Percentiles rank a stretch among this genome's conserved stretches.
phyloP scores from a whole-genome alignment of 371 early-diverging fungal genomes.

The Apophysomyces elegans region DNA sequence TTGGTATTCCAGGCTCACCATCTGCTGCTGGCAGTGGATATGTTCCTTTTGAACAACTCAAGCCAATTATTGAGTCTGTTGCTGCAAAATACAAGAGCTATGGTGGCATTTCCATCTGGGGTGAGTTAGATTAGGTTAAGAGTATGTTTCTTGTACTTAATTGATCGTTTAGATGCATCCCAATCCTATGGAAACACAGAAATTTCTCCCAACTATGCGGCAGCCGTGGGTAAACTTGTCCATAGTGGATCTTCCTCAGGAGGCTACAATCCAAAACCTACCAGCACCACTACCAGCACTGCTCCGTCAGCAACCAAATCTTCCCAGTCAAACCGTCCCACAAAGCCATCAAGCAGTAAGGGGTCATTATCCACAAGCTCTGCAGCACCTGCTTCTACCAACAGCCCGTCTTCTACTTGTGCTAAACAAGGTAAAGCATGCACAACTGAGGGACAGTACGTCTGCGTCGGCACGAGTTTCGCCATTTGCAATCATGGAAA shows the following conservation, averaged over 20 bases:
- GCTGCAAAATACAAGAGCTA: constrained; percentile 51
- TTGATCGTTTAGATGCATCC: constrained; percentile 35
- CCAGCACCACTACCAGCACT: constrained; percentile 12
- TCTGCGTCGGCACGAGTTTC: constrained; percentile 26
- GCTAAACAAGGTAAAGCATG: constrained; percentile 10
- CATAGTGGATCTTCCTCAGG: constrained; percentile 17
- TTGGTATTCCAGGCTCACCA: constrained; percentile 66
- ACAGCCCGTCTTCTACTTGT: constrained; percentile 12
- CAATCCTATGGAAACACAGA: constrained; percentile 42
- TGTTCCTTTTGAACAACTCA: constrained; percentile 37
- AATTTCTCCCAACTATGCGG: constrained; percentile 35
- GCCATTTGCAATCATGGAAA: constrained; percentile 30
- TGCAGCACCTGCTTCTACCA: constrained; percentile 15
- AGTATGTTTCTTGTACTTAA: neutral
- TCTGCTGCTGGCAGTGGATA: constrained; percentile 71
- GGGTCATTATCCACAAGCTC: constrained; percentile 8
- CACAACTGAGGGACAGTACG: constrained; percentile 22
- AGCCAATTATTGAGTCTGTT: constrained; percentile 38
- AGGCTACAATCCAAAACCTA: neutral
- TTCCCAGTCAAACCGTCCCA: neutral
- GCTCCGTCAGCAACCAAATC: constrained; percentile 9
- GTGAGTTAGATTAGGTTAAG: constrained; percentile 11
- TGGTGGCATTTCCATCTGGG: constrained; percentile 77
- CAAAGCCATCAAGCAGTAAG: neutral
- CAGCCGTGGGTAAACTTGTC: constrained; percentile 28